Percentiles rank a stretch among this genome's conserved stretches.
These are phyloP conservation scores for Boletus huronensis DNA, from an alignment of 768 basidiomycete species.

Conservation along the genomic window DNA sequence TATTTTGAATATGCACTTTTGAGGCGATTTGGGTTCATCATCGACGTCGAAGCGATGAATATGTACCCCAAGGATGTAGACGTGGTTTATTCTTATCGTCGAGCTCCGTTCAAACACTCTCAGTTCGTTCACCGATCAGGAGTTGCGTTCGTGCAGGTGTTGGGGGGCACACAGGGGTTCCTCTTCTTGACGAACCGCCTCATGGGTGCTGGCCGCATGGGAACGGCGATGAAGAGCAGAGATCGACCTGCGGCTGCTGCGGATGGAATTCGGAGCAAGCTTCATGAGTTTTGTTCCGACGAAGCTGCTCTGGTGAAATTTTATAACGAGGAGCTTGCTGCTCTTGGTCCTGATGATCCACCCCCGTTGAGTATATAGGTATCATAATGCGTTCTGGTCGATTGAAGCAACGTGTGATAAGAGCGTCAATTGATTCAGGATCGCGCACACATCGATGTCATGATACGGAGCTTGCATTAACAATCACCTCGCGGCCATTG, in stretches of 20 bases:
- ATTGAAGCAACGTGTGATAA: constrained; percentile 9
- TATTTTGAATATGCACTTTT: constrained; percentile 84
- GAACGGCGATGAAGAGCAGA: constrained; percentile 50
- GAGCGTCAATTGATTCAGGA: neutral
- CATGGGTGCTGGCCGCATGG: constrained; percentile 68
- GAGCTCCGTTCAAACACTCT: constrained; percentile 70
- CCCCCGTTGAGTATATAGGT: constrained; percentile 43
- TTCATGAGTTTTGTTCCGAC: constrained; percentile 68
- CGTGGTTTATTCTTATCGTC: constrained; percentile 87
- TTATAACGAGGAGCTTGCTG: constrained; percentile 68
- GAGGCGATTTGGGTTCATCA: constrained; percentile 73
- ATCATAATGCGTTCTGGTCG: constrained; percentile 8
- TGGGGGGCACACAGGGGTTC: constrained; percentile 77
- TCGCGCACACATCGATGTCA: constrained; percentile 20
- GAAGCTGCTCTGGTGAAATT: constrained; percentile 51
- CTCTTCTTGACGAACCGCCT: constrained; percentile 87
- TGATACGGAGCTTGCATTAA: constrained; percentile 40
- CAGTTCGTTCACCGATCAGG: constrained; percentile 93
- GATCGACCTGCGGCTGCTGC: constrained; percentile 56
- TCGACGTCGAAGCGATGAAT: constrained; percentile 75
- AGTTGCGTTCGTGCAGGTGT: constrained; percentile 84
- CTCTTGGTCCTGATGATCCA: constrained; percentile 42
- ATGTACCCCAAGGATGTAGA: constrained; percentile 80
- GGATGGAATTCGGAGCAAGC: constrained; percentile 54
- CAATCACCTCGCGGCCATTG: constrained; percentile 72